phyloP scores from a whole-genome alignment of 208 protist species.

The Leishmania guyanensis region DNA sequence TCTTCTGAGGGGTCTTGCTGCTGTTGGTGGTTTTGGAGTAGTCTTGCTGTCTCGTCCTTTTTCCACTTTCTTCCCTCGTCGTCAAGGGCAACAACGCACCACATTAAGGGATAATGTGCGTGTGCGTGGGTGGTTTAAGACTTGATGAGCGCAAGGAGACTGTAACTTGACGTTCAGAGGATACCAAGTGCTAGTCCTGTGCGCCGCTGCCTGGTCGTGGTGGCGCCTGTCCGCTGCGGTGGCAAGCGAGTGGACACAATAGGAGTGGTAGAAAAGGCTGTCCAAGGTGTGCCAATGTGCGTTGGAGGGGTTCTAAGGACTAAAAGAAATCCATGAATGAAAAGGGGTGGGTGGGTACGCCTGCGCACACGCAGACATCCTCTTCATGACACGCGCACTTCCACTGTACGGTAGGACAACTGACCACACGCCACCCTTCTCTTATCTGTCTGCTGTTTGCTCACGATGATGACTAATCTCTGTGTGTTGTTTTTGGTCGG shows the following conservation, averaged over 20 bases:
- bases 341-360: neutral
- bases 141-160: neutral
- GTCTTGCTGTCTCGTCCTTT: neutral
- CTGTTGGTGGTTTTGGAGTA: neutral
- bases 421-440: neutral
- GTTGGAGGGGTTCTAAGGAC: neutral
- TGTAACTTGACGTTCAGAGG: neutral
- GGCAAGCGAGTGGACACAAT: neutral
- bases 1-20: slow-evolving; percentile 11
- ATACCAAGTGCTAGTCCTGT: neutral
- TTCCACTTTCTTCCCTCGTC: neutral
- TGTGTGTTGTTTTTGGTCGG: neutral
- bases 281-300: neutral
- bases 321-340: neutral
- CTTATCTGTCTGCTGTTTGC: neutral
- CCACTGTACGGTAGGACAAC: neutral
- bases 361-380: neutral
- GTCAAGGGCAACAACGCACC: neutral
- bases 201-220: neutral
- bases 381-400: neutral
- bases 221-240: neutral
- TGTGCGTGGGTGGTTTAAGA: neutral
- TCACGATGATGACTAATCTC: no score
- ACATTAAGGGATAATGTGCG: no score
- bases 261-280: neutral